These are phyloP conservation scores for Aspergillus transmontanensis DNA, from an alignment of 2,329 filamentous ascomycete species.

Conservation along the genomic window DNA sequence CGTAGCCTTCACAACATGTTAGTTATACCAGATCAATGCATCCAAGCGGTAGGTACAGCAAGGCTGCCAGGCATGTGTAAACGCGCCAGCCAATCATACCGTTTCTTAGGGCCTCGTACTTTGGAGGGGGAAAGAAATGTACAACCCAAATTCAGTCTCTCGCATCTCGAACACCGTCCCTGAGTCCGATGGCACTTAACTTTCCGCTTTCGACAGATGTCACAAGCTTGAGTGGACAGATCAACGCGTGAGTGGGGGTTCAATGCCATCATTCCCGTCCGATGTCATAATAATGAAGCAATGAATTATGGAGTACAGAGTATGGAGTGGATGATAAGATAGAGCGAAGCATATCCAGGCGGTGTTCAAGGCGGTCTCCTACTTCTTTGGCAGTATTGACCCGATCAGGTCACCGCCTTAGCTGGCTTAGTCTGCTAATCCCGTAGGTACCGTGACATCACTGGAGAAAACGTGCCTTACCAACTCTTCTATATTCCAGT, in stretches of 20 bases:
- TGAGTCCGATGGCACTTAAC: slow-evolving; percentile 8
- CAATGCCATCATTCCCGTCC: not conserved
- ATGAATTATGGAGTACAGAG: not conserved
- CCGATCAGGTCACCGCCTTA: not conserved
- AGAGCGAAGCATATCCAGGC: not conserved
- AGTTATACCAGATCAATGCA: too few relatives aligned
- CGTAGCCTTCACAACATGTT: not conserved
- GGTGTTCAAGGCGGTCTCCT: not conserved
- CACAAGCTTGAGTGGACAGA: slow-evolving; percentile 7
- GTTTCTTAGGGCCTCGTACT: slow-evolving; percentile 18
- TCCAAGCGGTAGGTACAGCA: not conserved
- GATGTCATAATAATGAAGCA: not conserved
- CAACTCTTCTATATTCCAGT: too few relatives aligned
- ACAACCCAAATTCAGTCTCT: slow-evolving; percentile 15
- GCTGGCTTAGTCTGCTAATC: not conserved
- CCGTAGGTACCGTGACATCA: not conserved
- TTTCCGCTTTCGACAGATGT: slow-evolving; percentile 11
- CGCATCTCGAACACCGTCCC: slow-evolving; percentile 14
- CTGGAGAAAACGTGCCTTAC: not conserved
- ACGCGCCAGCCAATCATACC: not conserved
- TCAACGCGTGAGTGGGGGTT: not conserved
- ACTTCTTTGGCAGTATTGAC: not conserved
- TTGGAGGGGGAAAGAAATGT: slow-evolving; percentile 19
- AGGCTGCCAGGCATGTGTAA: not conserved
- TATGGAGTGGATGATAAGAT: too few relatives aligned